Evolutionary conservation across 1,139 yeast species (phyloP), one percentile per base, ranked within the genome.

Genomic region (Suhomyces ambrosiae): DNA sequence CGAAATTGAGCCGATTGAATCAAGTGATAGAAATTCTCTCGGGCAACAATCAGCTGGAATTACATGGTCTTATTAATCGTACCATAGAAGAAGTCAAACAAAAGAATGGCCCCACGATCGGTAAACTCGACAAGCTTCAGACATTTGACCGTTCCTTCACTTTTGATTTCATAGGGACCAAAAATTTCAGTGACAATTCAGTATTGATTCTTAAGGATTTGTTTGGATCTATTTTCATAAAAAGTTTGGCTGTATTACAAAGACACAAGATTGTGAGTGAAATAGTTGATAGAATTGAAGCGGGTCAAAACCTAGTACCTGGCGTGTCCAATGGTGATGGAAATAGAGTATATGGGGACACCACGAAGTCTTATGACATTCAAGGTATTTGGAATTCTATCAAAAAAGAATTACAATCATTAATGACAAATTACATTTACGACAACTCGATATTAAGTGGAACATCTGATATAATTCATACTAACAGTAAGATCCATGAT

Each of bases 191-290:
- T 37, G 86, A 81, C 44, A 60, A 76, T 16, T 67, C 82, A 10
- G 79, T 84, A 1, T 58, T 75, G 1, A 71, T 86, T 0, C 65
- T 87, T 29, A 80, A 82, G 48, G 90, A 86, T 48, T 68, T 87
- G 33, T 85, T 86, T 49, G 80, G 86, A 57, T 71, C 80, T 2
- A 68, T 86, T 7, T 87, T 85, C 50, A 66, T 79, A 18, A 82
- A 80, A 54, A 61, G 80, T 38, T 63, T 84, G 37, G 73, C 80
- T 14, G 80, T 86, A 5, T 60, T 87, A 17, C 95, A 87, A 61
- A 76, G 79, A 23, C 90, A 86, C 53, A 70, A 84, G 34, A 80
- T 83, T 1, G 71, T 88, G 2, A 68, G 69, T 44, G 88, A 80
- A 45, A 74, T 82, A 8, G 74, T 75, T 16, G 47, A 48, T 19